Evolutionary conservation across 2,329 filamentous ascomycete genomes (phyloP), one percentile per base, ranked within the genome.

Genomic region (Fusarium abutilonis): DNA sequence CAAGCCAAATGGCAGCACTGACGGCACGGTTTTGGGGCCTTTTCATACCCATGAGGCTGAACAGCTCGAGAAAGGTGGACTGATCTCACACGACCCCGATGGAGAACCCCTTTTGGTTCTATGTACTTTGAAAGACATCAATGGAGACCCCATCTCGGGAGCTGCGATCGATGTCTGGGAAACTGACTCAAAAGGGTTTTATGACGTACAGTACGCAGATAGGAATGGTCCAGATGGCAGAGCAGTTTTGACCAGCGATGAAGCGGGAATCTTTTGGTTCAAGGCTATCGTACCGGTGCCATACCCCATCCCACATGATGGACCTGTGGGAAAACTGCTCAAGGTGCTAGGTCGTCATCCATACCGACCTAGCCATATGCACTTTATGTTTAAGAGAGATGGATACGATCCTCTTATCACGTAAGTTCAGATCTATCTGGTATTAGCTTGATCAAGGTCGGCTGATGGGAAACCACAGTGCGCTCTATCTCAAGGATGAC

Each of bases 261-360:
- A 54, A 5, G 42, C 72, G 2, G 73, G 71, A 1, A 43, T 54
- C 4, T 67, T 96, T 73, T 96, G 89, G 88, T 96, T 96, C 79
- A 88, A 87, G 70, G 91, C 89, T 0, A 92, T 96, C 72, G 88
- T 89, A 57, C 93, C 93, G 0, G 92, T 96, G 55, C 87, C 89
- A 49, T 97, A 96, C 76, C 89, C 91, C 0, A 95, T 96, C 69
- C 91, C 92, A 2, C 83, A 91, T 68, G 92, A 96, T 75, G 91
- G 91, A 9, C 92, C 93, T 0, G 92, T 96, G 1, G 93, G 91
- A 1, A 85, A 87, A 75, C 73, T 95, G 66, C 76, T 95, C 68
- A 77, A 79, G 72, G 74, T 78, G 69, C 73, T 95, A 68, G 82
- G 83, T n/a, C 80, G 92, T n/a, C 92, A 95, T 77, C 86, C 87